Evolutionary conservation across 116 monocot genomes (phyloP), one percentile per base, ranked within the genome.

Genomic region (Posidonia oceanica): DNA sequence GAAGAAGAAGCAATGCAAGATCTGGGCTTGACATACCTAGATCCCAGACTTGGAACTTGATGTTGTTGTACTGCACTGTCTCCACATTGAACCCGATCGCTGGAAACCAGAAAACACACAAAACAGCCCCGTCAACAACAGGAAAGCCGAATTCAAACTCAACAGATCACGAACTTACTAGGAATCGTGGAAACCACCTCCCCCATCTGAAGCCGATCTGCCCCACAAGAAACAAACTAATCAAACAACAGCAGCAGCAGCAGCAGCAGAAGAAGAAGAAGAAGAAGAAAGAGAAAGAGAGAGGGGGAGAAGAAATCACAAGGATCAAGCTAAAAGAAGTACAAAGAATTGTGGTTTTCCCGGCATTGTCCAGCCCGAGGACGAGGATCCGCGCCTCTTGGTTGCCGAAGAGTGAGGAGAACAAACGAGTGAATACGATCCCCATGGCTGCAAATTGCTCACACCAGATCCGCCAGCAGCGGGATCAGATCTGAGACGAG

Each of bases 331-430:
- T 48, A 12, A 48, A 40, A 42, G 60, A 39, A 17, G 29, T 76
- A 88, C 92, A 96, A 0, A 96, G 79, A 70, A 96, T 96, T 48
- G 96, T 96, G 74, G 96, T 96, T 84, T 96, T 96, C 21, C 96
- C 96, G 72, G 96, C 96, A 87, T 96, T 96, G 79, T 96, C 96
- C 73, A 96, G 96, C 64, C 91, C 96, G 76, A 96, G 96, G 54
- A 96, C 91, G 62, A 96, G 96, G 91, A 96, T 96, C 71, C 96
- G 88, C 52, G 96, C 96, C 81, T 96, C 96, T 36, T 80, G 81
- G 79, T 89, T 89, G 70, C 91, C 89, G 82, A 96, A 96, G 53
- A 96, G 20, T 67, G 96, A 91, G 12, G 88, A 86, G 75, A 96
- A 81, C 83, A 91, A 82, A 61, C 89, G 82, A 2, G 89, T 89